Evolutionary conservation across 352 stramenopile species (phyloP).

Genomic region (Pythium apleroticum): DNA sequence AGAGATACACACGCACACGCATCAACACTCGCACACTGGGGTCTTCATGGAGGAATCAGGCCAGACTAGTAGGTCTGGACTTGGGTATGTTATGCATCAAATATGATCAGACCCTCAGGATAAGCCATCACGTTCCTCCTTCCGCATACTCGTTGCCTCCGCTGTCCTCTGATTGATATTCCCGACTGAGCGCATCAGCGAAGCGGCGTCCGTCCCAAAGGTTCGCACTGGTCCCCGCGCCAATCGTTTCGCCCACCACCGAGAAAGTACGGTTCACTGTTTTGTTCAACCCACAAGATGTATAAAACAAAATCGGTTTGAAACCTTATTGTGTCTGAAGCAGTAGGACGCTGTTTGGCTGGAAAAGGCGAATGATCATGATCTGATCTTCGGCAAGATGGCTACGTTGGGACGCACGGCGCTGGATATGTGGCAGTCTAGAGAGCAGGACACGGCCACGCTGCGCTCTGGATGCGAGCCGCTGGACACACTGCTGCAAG

Average conservation of each 20-base stretch:
- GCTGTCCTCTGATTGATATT: not conserved
- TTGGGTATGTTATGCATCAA: constrained; percentile 83
- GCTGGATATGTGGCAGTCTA: constrained; percentile 43
- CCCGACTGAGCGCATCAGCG: not conserved
- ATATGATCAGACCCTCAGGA: constrained; percentile 82
- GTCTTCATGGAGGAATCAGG: constrained; percentile 65
- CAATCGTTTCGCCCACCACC: constrained; percentile 8
- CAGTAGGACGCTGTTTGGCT: constrained; percentile 14
- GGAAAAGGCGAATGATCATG: constrained; percentile 7
- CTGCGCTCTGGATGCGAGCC: constrained; percentile 56
- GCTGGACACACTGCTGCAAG: constrained; percentile 55
- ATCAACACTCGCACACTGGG: too few species aligned
- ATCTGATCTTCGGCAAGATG: constrained; percentile 11
- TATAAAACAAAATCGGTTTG: too few species aligned
- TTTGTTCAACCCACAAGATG: constrained; percentile 19
- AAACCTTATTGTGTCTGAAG: constrained; percentile 18
- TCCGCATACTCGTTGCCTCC: not conserved
- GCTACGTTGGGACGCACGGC: constrained; percentile 32
- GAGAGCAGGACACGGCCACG: constrained; percentile 28
- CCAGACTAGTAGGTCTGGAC: constrained; percentile 66
- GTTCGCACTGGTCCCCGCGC: not conserved
- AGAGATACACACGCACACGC: constrained; percentile 13
- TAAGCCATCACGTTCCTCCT: constrained; percentile 74
- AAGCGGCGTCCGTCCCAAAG: not conserved
- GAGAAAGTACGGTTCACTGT: constrained; percentile 14